Conservation (phyloP, 1,284 basidiomycete genomes). For the Ustilago bromivora region DNA sequence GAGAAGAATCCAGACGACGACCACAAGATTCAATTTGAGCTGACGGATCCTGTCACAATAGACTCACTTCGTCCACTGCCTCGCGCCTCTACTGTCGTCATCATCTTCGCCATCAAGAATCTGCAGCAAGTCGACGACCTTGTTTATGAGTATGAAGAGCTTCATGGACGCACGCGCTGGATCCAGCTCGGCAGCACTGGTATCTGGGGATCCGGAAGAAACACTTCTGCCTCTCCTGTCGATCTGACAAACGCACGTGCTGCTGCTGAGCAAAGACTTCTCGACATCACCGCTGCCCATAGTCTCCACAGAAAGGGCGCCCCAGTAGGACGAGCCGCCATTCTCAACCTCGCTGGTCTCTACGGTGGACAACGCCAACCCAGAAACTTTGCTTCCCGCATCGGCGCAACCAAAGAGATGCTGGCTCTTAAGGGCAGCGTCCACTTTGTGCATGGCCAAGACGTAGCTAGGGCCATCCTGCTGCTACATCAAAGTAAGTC, state of each 20-base stretch:
- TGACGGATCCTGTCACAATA: conserved; percentile 62
- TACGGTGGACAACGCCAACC: conserved; percentile 57
- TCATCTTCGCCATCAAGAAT: conserved; percentile 73
- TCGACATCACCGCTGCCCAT: conserved; percentile 26
- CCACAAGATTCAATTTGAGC: conserved; percentile 67
- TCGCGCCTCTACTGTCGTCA: conserved; percentile 75
- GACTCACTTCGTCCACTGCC: conserved; percentile 73
- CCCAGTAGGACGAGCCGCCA: conserved; percentile 22
- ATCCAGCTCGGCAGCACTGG: conserved; percentile 63
- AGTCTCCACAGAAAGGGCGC: background rate
- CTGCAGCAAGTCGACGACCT: conserved; percentile 46
- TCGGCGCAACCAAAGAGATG: conserved; percentile 50
- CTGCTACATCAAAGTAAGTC: conserved; percentile 37
- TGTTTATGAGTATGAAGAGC: conserved; percentile 45
- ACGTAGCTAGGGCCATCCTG: conserved; percentile 57
- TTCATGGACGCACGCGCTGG: conserved; percentile 45
- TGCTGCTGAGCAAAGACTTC: conserved; percentile 42
- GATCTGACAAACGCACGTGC: conserved; percentile 40
- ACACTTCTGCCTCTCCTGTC: conserved; percentile 41
- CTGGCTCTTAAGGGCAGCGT: conserved; percentile 51
- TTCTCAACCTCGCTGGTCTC: conserved; percentile 59
- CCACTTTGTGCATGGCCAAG: conserved; percentile 60
- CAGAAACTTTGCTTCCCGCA: conserved; percentile 46
- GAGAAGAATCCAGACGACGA: conserved; percentile 62
- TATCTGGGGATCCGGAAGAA: conserved; percentile 50